These are phyloP conservation scores for Phytophthora tubulina DNA, from an alignment of 352 stramenopile genomes.

Conservation along the genomic window DNA sequence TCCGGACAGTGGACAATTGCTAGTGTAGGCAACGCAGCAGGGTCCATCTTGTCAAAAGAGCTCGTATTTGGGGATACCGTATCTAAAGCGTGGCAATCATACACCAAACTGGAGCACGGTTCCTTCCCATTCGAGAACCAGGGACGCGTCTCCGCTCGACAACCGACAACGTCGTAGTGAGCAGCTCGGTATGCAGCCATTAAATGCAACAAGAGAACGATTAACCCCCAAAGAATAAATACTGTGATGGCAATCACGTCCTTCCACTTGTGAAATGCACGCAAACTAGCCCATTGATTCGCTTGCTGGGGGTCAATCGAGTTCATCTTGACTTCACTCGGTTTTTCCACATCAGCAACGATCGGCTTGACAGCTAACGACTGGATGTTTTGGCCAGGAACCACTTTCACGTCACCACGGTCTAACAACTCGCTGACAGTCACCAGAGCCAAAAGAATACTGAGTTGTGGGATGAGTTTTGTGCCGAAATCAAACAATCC, in stretches of 20 bases:
- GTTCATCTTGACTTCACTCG: neutral
- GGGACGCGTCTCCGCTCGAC: conserved; percentile 19
- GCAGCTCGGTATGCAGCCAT: conserved; percentile 13
- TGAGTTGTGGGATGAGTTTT: conserved; percentile 28
- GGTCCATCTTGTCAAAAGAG: conserved; percentile 31
- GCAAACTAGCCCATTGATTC: neutral
- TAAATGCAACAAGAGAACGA: conserved; percentile 21
- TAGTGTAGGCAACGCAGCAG: conserved; percentile 4
- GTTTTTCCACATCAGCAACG: neutral
- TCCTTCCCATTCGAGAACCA: conserved; percentile 38
- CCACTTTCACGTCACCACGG: conserved; percentile 9
- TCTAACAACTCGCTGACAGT: conserved; percentile 17
- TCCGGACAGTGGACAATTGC: conserved; percentile 26
- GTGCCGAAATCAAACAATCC: conserved; percentile 16
- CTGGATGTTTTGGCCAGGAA: neutral
- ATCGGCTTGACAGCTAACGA: conserved; percentile 13
- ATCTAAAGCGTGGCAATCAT: conserved; percentile 12
- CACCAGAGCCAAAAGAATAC: conserved; percentile 19
- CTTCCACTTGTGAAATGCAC: conserved; percentile 14
- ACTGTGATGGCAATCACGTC: neutral
- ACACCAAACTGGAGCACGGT: conserved; percentile 32
- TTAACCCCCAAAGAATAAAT: conserved; percentile 26
- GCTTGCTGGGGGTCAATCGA: neutral
- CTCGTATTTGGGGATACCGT: conserved; percentile 5
- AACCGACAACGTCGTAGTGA: conserved; percentile 20